Conservation (phyloP, 1,284 basidiomycete species). For the Cryptococcus hybrid region DNA sequence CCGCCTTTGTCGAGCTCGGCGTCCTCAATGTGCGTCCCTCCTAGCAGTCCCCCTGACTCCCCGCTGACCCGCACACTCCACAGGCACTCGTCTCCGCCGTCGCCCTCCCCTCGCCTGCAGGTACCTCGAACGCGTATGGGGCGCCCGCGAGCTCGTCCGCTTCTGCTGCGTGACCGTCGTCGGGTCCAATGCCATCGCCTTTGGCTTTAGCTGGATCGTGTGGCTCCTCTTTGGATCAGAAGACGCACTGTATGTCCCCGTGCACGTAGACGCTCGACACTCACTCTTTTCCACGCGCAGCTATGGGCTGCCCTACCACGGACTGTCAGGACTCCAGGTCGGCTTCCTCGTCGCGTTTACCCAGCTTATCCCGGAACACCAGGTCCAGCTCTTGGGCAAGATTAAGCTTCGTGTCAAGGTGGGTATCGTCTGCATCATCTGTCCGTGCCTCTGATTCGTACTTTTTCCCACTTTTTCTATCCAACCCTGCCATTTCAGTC, state of each 20-base stretch:
- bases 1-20: slow-evolving; percentile 80
- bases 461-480: not conserved
- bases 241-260: slow-evolving; percentile 53
- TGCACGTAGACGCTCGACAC: not conserved
- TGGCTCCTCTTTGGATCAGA: slow-evolving; percentile 44
- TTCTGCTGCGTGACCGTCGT: slow-evolving; percentile 78
- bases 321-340: slow-evolving; percentile 87
- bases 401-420: slow-evolving; percentile 82
- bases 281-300: slow-evolving; percentile 50
- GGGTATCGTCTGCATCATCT: slow-evolving; percentile 51
- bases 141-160: slow-evolving; percentile 76
- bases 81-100: slow-evolving; percentile 76
- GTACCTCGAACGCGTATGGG: slow-evolving; percentile 94
- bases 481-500: slow-evolving; percentile 54
- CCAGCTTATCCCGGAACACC: slow-evolving; percentile 95
- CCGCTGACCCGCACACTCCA: too few relatives aligned
- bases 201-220: slow-evolving; percentile 56
- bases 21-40: slow-evolving; percentile 69
- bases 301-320: slow-evolving; percentile 84
- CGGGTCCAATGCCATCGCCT: slow-evolving; percentile 82
- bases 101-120: slow-evolving; percentile 74
- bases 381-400: slow-evolving; percentile 86
- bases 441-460: not conserved
- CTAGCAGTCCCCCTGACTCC: too few relatives aligned
- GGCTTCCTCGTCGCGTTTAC: slow-evolving; percentile 93